A percentile compares a stretch with the other conserved stretches of the same genome.
phyloP scores from a whole-genome alignment of 805 yeast genomes.

The Nakazawaea siamensis region DNA sequence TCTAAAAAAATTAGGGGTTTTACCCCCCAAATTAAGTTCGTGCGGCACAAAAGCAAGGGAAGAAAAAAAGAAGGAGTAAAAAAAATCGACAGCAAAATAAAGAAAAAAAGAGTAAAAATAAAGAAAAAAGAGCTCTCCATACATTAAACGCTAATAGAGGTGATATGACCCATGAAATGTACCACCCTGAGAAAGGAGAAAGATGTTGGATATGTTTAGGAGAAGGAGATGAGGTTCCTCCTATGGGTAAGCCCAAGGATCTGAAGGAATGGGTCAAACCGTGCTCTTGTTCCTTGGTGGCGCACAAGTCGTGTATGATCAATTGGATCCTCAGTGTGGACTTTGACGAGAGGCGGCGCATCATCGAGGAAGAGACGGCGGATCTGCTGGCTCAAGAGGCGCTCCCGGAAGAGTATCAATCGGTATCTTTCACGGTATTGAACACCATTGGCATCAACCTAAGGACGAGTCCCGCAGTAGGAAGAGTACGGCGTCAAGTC shows the following conservation, averaged over 20 bases:
- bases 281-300: conserved; percentile 34
- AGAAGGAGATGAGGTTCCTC: conserved; percentile 22
- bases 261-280: conserved; percentile 35
- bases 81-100: too few species aligned
- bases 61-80: too few species aligned
- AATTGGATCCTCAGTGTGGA: conserved; percentile 30
- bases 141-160: too few species aligned
- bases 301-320: conserved; percentile 35
- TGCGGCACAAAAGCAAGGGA: too few species aligned
- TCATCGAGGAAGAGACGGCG: conserved; percentile 3
- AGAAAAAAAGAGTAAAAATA: too few species aligned
- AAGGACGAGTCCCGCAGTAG: neutral
- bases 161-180: too few species aligned
- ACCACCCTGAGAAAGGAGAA: conserved; percentile 17
- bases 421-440: conserved; percentile 1
- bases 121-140: too few species aligned
- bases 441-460: conserved; percentile 9
- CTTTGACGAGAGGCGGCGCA: conserved; percentile 13
- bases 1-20: too few species aligned
- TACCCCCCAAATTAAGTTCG: too few species aligned
- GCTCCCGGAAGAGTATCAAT: neutral
- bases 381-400: neutral
- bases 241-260: conserved; percentile 19
- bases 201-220: conserved; percentile 23
- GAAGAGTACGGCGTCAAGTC: neutral